These are phyloP conservation scores for Camellia oleifera DNA, from an alignment of 179 eudicot genomes.

Conservation along the genomic window DNA sequence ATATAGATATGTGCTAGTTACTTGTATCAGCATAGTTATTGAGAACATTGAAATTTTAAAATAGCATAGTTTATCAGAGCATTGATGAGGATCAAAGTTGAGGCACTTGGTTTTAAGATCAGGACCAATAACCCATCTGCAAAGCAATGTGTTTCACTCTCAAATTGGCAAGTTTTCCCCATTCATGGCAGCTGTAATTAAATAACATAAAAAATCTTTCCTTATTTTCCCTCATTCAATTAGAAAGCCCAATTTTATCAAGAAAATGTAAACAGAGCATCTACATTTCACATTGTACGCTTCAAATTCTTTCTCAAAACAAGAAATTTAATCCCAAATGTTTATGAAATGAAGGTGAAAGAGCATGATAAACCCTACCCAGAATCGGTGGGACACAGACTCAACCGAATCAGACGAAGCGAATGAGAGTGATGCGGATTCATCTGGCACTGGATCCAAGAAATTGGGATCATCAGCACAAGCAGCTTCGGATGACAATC, in stretches of 20 bases:
- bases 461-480: constrained; percentile 86
- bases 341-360: neutral
- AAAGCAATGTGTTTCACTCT: constrained; percentile 5
- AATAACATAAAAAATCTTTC: neutral
- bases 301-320: too few relatives aligned
- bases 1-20: neutral
- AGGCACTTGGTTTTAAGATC: neutral
- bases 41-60: neutral
- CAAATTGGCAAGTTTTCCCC: neutral
- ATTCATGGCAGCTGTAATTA: too few relatives aligned
- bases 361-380: constrained; percentile 40
- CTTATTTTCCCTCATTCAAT: neutral
- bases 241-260: neutral
- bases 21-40: neutral
- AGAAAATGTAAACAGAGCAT: neutral
- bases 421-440: constrained; percentile 36
- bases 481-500: constrained; percentile 69
- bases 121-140: neutral
- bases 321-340: neutral
- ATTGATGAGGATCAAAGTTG: neutral
- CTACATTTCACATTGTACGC: neutral
- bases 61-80: neutral
- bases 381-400: constrained; percentile 71
- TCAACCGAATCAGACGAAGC: constrained; percentile 43
- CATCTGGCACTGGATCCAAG: constrained; percentile 60